Conservation (phyloP, 495 filamentous ascomycete genomes). For the Penicillium paxilli region DNA sequence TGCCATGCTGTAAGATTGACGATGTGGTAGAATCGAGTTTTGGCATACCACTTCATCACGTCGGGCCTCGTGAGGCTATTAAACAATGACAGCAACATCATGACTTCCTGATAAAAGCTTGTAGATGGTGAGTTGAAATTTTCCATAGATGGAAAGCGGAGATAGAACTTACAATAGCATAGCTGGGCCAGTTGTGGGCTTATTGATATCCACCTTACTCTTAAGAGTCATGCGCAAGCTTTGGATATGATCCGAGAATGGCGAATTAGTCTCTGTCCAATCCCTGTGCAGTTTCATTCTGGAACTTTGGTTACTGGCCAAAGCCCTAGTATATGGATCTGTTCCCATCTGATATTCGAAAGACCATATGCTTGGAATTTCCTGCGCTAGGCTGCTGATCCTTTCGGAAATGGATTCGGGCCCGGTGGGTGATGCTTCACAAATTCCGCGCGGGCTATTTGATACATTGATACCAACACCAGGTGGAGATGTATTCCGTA, state of each 20-base stretch:
- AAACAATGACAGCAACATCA: slow-evolving; percentile 10
- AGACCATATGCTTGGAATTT: slow-evolving; percentile 9
- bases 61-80: slow-evolving; percentile 16
- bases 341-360: slow-evolving; percentile 9
- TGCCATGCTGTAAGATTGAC: slow-evolving; percentile 17
- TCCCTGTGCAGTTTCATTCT: neutral
- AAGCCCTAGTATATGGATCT: slow-evolving; percentile 3
- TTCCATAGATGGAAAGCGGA: neutral
- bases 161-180: neutral
- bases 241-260: slow-evolving; percentile 8
- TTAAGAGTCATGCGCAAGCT: slow-evolving; percentile 1
- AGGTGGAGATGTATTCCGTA: neutral
- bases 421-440: neutral
- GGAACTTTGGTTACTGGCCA: neutral
- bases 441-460: neutral
- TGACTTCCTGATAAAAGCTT: slow-evolving; percentile 6
- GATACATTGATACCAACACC: neutral
- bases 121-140: neutral
- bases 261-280: slow-evolving; percentile 6
- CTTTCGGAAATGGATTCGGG: neutral
- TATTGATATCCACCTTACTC: neutral
- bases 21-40: slow-evolving; percentile 16
- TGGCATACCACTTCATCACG: slow-evolving; percentile 15
- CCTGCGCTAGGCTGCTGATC: slow-evolving; percentile 2
- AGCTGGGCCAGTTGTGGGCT: neutral